Evolutionary conservation across 2,329 filamentous ascomycete species (phyloP), one percentile per base, ranked within the genome.

Genomic region (Aspergillus caelatus): DNA sequence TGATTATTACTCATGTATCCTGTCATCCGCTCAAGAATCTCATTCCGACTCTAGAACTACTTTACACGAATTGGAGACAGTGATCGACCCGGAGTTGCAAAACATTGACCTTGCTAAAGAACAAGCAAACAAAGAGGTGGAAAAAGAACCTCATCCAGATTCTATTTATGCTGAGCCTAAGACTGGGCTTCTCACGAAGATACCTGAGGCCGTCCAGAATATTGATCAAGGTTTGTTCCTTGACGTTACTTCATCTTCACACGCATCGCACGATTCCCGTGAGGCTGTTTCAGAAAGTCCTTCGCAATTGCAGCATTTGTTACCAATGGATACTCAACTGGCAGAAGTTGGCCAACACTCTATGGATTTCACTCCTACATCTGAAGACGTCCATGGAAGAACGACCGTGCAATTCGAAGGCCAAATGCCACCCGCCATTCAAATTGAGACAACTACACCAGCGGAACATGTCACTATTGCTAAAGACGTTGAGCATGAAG

Each of bases 311-410:
- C 66, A 62, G 26, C 71, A 70, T 57, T 61, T 70, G 10, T 39
- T 68, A 12, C 72, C 70, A 10, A 67, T 70, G 30, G 69, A 68
- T 41, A 63, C 72, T 1, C 74, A 77, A 32, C 63, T 68, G 32
- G 45, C 39, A n/a, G 57, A 58, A 26, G 19, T 34, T 52, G 60
- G 39, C 4, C 43, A 62, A 23, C 26, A 36, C 30, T 4, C 46
- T 26, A 23, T 23, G 11, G 21, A 43, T 26, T 19, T 52, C 14
- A 19, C 45, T 36, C 64, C 59, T 28, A 71, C 70, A 3, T 65
- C 66, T 21, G 57, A 68, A 19, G 30, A 62, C 7, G 67, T 65
- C 0, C 70, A 70, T 39, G 62, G 60, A 14, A 32, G 28, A 21
- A 26, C 52, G 52, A 12, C 46, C 10, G 41, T 39, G n/a, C 55